Evolutionary conservation across 2,329 filamentous ascomycete species (phyloP), one percentile per base, ranked within the genome.

Genomic region (Calonectria honghensis): DNA sequence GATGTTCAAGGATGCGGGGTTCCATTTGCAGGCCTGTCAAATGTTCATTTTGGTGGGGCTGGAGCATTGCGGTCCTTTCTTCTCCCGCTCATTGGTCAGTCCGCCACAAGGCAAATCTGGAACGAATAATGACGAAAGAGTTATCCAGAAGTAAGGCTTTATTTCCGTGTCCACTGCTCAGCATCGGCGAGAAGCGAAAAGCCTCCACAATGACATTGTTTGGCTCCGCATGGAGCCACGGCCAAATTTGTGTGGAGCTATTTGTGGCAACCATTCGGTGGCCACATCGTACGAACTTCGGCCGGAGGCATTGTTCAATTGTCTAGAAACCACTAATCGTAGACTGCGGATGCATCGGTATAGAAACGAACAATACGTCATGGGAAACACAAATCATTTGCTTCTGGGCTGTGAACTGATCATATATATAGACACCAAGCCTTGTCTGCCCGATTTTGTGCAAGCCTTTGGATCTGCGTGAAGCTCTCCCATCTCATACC

Each of bases 271-370:
- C 11, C 11, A 2, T 32, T 10, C 24, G 9, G 54, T 37, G 10
- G n/a, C 18, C 32, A 4, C 35, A 24, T 61, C 57, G 57, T 27
- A 39, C 57, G 57, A 61, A 41, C 7, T 27, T 61, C 57, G 57
- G 57, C 57, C 57, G 32, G 4, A 27, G 1, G 31, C 35, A 18
- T 9, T 1, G 20, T n/a, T 13, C 24, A 14, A 3, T 27, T 13
- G 11, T 4, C 4, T n/a, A 29, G 57, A 6, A 18, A 14, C 1
- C 32, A 35, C 31, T 27, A 2, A 59, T 7, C 6, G 9, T n/a
- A 14, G 16, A 24, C 9, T 61, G 39, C 57, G 57, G 57, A 61
- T 39, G 9, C 13, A 16, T 20, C 57, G 57, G 57, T 39, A 13
- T 27, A 18, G 11, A 3, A 24, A 18, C 14, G 37, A 24, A 24